Evolutionary conservation across 1,284 basidiomycete genomes (phyloP), one percentile per base, ranked within the genome.

Genomic region (Ceratobasidium papillatum): DNA sequence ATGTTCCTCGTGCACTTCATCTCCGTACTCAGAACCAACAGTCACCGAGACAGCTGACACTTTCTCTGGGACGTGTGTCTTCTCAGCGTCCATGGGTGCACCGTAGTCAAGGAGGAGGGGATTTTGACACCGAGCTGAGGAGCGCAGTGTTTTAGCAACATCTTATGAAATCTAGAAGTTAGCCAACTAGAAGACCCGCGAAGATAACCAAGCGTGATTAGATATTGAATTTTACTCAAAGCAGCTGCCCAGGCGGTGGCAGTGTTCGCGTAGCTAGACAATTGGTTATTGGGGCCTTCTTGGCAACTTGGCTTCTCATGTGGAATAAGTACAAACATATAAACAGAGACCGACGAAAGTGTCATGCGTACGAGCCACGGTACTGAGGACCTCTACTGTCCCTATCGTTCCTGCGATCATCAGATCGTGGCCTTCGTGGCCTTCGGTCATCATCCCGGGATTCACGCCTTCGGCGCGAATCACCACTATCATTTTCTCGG

Each of bases 311-410:
- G 52, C 8, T 47, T 47, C 30, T 58, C 54, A 36, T 5, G 36
- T 17, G n/a, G 27, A 30, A 25, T 32, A 22, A 41, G 45, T 45
- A 68, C 22, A 68, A 71, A 59, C 27, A 71, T 36, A 71, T 43
- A 59, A 71, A 71, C 41, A 71, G 43, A 59, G 22, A 12, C 66
- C 66, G 54, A 59, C 38, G 12, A 11, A 12, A 32, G 17, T 9
- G 38, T 51, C 43, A 71, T 47, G 66, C 54, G 22, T 71, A 71
- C 38, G 66, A 71, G 9, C 66, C 66, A 22, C 54, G 66, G 17
- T 71, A 71, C n/a, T 71, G 66, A 25, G 66, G 66, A 5, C 66
- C 54, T 30, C 36, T 25, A 17, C 54, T 52, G n/a, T 71, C 66
- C 4, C 66, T 25, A 27, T 58, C 38, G 47, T 32, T 36, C 25